Evolutionary conservation across 805 yeast species (phyloP), one percentile per base, ranked within the genome.

Genomic region (Cyberlindnera americana): DNA sequence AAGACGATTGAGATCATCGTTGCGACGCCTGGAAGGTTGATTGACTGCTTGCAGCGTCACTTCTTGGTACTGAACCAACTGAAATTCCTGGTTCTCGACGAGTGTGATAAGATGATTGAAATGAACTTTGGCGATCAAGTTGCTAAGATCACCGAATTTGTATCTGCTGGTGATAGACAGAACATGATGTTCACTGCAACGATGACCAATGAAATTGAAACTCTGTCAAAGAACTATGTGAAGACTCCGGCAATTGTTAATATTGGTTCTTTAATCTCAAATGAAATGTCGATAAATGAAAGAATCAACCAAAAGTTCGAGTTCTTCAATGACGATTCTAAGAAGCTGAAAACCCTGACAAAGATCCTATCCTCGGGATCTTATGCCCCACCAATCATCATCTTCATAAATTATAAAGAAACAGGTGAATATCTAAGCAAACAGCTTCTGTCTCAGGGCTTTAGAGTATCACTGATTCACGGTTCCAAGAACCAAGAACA

Each of bases 101-200:
- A 91, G 62, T 96, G 96, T 2, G 99, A 91, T 61, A 70, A 90
- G 49, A 91, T 91, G 98, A 80, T 91, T 30, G 96, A 89, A 59
- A 73, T 91, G 77, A 97, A 97, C 4, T 91, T 91, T 59, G 96
- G 88, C 57, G 83, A 76, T 24, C 88, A 88, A 54, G 75, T 91
- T 33, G 73, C 72, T 17, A 68, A 72, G 29, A 77, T 91, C 13
- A 59, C 84, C 2, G 67, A 65, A 4, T 65, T 65, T 26, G 65
- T 86, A n/a, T 83, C 33, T 3, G 25, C 87, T 1, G 60, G 41
- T 33, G 65, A 66, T 13, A 30, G 82, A 37, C 81, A 79, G 35
- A 86, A 95, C 0, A 72, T 88, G 76, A 84, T 91, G 96, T 91
- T 87, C 61, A 86, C 97, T 0, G 98, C 98, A 0, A 93, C 99